Conservation (phyloP, 2,329 filamentous ascomycete species). For the Fusarium lateritium region DNA sequence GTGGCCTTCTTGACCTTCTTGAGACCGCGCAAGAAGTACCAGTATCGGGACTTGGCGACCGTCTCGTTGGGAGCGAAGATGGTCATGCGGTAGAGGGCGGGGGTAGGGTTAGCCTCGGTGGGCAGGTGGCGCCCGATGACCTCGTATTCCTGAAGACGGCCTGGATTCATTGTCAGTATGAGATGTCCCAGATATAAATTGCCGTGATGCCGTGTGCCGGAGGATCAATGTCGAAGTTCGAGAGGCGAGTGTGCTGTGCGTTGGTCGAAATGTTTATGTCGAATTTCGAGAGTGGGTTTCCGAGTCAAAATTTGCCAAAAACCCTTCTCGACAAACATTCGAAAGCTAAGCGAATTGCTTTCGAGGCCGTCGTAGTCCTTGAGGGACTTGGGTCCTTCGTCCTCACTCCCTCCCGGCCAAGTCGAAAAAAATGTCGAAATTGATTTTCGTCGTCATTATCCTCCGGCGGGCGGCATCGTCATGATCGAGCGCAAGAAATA, state of each 20-base stretch:
- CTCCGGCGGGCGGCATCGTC: slow-evolving; percentile 47
- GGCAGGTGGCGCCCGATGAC: slow-evolving; percentile 99
- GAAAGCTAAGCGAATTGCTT: not conserved
- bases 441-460: slow-evolving; percentile 33
- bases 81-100: slow-evolving; percentile 99
- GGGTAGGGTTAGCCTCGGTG: slow-evolving; percentile 95
- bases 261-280: slow-evolving; percentile 11
- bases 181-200: slow-evolving; percentile 10
- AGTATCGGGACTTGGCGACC: slow-evolving; percentile 99
- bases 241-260: slow-evolving; percentile 4
- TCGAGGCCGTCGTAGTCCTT: slow-evolving; percentile 2
- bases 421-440: slow-evolving; percentile 41
- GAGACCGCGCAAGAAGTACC: slow-evolving; percentile 99
- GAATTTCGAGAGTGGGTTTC: slow-evolving; percentile 32
- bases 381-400: slow-evolving; percentile 16
- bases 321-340: not conserved
- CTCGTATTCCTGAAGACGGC: slow-evolving; percentile 99
- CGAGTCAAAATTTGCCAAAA: slow-evolving; percentile 2
- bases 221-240: slow-evolving; percentile 20
- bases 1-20: slow-evolving; percentile 99
- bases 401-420: slow-evolving; percentile 7
- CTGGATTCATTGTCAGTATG: slow-evolving; percentile 66
- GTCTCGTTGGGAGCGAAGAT: slow-evolving; percentile 99
- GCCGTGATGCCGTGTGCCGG: slow-evolving; percentile 33
- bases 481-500: slow-evolving; percentile 41